These are phyloP conservation scores for Cladophialophora exuberans DNA, from an alignment of 2,329 filamentous ascomycete genomes.

Conservation along the genomic window DNA sequence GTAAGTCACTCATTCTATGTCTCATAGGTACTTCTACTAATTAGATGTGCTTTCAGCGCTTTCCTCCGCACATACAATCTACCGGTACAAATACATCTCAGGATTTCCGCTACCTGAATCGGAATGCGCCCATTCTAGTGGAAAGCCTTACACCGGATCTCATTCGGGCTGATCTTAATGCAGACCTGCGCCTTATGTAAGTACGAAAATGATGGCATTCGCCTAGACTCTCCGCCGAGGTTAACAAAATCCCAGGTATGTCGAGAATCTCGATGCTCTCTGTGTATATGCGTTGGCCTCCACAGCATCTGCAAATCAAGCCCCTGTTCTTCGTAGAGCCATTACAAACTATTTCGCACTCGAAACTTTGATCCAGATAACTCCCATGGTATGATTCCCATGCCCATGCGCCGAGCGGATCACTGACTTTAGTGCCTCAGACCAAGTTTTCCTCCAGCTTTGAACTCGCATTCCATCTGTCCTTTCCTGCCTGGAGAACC, in stretches of 20 bases:
- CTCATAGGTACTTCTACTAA: too few species aligned
- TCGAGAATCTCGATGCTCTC: background rate
- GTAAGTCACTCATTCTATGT: too few species aligned
- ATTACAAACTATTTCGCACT: background rate
- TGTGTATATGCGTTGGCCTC: background rate
- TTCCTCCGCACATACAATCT: too few species aligned
- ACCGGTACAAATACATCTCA: too few species aligned
- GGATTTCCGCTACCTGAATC: too few species aligned
- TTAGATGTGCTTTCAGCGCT: too few species aligned
- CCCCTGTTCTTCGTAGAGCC: background rate
- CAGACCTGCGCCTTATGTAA: background rate
- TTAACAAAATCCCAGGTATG: background rate
- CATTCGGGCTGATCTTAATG: too few species aligned
- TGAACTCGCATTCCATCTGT: background rate
- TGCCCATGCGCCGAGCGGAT: background rate
- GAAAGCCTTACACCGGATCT: too few species aligned
- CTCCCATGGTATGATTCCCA: background rate
- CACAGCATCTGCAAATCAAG: background rate
- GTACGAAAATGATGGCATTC: background rate
- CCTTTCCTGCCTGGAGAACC: background rate
- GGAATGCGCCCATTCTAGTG: too few species aligned
- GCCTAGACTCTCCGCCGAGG: background rate
- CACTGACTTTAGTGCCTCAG: background rate
- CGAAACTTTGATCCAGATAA: background rate
- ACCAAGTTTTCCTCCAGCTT: background rate